These are phyloP conservation scores for Urtica urens DNA, from an alignment of 306 rosid species.

Conservation along the genomic window DNA sequence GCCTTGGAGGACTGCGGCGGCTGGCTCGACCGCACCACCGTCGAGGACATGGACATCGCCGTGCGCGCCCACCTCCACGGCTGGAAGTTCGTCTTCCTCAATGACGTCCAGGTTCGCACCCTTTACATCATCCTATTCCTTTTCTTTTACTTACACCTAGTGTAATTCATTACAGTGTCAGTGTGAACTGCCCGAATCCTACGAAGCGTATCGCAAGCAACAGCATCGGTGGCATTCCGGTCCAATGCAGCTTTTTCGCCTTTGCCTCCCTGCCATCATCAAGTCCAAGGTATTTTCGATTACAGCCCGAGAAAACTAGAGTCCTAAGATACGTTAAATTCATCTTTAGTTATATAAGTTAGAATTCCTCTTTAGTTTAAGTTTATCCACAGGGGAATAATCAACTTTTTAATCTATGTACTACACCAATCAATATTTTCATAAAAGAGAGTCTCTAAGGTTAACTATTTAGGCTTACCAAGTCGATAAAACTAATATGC, in stretches of 20 bases:
- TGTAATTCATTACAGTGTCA: slow-evolving; percentile 49
- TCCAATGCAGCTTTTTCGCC: slow-evolving; percentile 92
- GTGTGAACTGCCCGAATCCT: slow-evolving; percentile 88
- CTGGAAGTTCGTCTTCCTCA: slow-evolving; percentile 89
- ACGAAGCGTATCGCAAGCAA: slow-evolving; percentile 87
- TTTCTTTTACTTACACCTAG: not conserved
- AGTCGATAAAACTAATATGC: no score
- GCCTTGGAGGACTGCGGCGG: slow-evolving; percentile 86
- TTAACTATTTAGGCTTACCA: no score
- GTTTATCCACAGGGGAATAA: no score
- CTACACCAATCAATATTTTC: no score
- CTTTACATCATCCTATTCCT: not conserved
- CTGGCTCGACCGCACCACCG: slow-evolving; percentile 92
- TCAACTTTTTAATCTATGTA: no score
- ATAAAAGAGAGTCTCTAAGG: no score
- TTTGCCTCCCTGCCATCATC: slow-evolving; percentile 63
- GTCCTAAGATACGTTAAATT: no score
- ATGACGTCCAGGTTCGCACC: slow-evolving; percentile 71
- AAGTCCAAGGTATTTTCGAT: slow-evolving; percentile 59
- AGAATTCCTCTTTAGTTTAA: no score
- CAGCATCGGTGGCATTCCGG: slow-evolving; percentile 97
- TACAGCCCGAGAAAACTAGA: no score
- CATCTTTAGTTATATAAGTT: no score
- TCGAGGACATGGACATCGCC: slow-evolving; percentile 94
- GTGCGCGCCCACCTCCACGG: slow-evolving; percentile 94